A percentile compares a stretch with the other conserved stretches of the same genome.
phyloP scores from a whole-genome alignment of 352 stramenopile genomes.

The Pythium volutum region DNA sequence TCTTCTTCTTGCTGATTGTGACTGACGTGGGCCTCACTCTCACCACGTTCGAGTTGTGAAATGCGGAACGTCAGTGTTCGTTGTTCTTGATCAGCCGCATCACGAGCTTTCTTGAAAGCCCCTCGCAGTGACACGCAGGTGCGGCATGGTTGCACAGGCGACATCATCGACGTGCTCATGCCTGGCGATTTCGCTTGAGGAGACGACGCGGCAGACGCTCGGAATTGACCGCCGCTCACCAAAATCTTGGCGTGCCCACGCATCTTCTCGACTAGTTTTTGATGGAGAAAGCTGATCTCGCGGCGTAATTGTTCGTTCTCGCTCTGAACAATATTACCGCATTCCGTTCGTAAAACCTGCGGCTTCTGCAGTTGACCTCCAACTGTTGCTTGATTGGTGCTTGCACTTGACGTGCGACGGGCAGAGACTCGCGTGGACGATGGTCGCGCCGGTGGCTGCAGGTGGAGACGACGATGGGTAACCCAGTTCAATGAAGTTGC shows the following conservation, averaged over 20 bases:
- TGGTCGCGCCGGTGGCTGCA: not conserved
- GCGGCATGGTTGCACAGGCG: not conserved
- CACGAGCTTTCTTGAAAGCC: constrained; percentile 13
- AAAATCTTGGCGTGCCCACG: constrained; percentile 19
- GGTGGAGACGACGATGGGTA: not conserved
- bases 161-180: not conserved
- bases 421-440: not conserved
- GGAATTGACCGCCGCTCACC: constrained; percentile 24
- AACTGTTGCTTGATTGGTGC: not conserved
- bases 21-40: not conserved
- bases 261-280: constrained; percentile 24
- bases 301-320: constrained; percentile 22
- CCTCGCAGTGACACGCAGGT: constrained; percentile 10
- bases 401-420: not conserved
- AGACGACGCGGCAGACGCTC: constrained; percentile 3
- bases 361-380: not conserved
- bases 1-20: constrained; percentile 12
- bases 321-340: not conserved
- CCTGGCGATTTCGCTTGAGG: not conserved
- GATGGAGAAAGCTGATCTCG: constrained; percentile 14
- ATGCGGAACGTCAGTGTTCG: constrained; percentile 1
- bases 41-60: constrained; percentile 4
- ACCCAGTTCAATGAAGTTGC: not conserved
- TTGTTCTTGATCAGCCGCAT: constrained; percentile 8
- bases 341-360: constrained; percentile 9